These are phyloP conservation scores for Umbelopsis sp. DNA, from an alignment of 192 early-diverging fungal species.

Conservation along the genomic window DNA sequence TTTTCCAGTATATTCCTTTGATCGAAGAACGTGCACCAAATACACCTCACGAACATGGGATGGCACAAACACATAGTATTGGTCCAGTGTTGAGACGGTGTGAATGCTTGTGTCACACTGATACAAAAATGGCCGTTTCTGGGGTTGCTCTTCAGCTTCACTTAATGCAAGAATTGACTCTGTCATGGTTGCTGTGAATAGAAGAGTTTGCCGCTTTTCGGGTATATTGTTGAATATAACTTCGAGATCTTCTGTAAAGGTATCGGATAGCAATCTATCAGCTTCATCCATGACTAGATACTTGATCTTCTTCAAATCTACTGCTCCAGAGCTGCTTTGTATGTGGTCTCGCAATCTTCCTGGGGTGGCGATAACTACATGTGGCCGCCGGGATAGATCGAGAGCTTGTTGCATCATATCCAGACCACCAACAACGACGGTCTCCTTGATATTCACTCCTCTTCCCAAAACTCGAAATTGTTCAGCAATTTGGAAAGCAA, in stretches of 20 bases:
- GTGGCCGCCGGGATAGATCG: slow-evolving; percentile 80
- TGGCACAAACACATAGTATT: slow-evolving; percentile 91
- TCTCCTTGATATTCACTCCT: slow-evolving; percentile 79
- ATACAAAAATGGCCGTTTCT: slow-evolving; percentile 54
- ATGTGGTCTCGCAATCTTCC: slow-evolving; percentile 95
- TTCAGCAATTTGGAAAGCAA: slow-evolving; percentile 98
- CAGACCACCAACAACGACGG: slow-evolving; percentile 91
- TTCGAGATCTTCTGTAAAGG: slow-evolving; percentile 82
- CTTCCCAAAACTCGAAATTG: slow-evolving; percentile 94
- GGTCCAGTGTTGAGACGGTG: slow-evolving; percentile 86
- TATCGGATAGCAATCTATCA: slow-evolving; percentile 84
- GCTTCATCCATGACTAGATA: slow-evolving; percentile 97
- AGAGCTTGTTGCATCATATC: slow-evolving; percentile 96
- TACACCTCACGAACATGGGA: slow-evolving; percentile 90
- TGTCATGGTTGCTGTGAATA: slow-evolving; percentile 98
- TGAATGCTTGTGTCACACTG: slow-evolving; percentile 54
- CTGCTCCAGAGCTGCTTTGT: slow-evolving; percentile 68
- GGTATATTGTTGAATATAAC: slow-evolving; percentile 80
- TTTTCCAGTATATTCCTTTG: slow-evolving; percentile 68
- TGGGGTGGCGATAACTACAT: slow-evolving; percentile 94
- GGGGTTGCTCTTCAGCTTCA: slow-evolving; percentile 42
- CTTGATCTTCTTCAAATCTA: slow-evolving; percentile 71
- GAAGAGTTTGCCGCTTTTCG: slow-evolving; percentile 83
- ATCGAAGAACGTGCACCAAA: slow-evolving; percentile 76
- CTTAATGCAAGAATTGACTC: slow-evolving; percentile 77